Evolutionary conservation across 202 grass and related monocot genomes (phyloP), one percentile per base, ranked within the genome.

Genomic region (Hordeum pubiflorum): DNA sequence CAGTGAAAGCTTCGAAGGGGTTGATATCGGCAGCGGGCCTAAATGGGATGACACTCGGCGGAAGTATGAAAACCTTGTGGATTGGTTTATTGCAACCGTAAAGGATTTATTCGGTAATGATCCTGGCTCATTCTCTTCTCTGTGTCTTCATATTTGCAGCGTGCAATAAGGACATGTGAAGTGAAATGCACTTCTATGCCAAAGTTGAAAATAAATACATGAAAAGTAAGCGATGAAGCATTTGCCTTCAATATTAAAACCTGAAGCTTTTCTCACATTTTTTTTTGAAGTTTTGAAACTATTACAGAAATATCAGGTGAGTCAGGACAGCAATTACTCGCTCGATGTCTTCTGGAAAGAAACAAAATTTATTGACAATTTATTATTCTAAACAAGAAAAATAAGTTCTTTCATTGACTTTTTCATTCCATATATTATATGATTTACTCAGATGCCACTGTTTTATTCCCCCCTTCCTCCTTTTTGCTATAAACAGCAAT

Each of bases 1-100:
- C 24, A 79, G 50, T 74, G 87, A 86, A n/a, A 86, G 79, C 55
- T 89, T 86, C 15, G 81, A 90, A 77, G 88, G 88, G 48, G n/a
- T 81, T 13, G 76, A 90, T 72, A 90, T 90, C 36, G 88, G 85
- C 58, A 90, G 65, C 0, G 81, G 81, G 31, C 76, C 80, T 52
- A 29, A 72, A 26, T 90, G 88, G 88, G 23, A 81, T 52, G 0
- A 27, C 52, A 15, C 0, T 21, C 54, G 88, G 7, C 56, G 0
- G 7, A 0, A 4, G 3, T 78, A 82, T 41, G 54, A 79, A 74
- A 0, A 9, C 7, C 14, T 2, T 0, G 83, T 61, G 37, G 87
- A 82, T 79, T 37, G 23, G 24, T 89, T 89, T 58, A 82, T 89
- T 78, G 11, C 10, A n/a, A 10, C n/a, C 18, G 32, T 89, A 23